Evolutionary conservation across 2,329 filamentous ascomycete genomes (phyloP).

Genomic region (Scorias spongiosa): DNA sequence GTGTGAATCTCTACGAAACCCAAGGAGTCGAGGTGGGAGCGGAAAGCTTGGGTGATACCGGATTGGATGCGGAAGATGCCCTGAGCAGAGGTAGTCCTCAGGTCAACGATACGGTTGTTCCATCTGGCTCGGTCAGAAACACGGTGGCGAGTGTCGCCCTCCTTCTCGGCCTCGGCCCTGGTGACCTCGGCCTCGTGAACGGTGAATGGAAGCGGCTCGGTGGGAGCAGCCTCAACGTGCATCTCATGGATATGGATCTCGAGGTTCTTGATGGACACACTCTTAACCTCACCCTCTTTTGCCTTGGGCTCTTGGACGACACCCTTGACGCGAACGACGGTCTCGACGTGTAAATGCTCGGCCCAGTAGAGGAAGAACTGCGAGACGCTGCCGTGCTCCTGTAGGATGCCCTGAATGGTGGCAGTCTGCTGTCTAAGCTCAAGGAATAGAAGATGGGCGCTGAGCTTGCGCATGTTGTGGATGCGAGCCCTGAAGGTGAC

Average conservation of each 20-base stretch:
- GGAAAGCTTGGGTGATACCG: conserved; percentile 65
- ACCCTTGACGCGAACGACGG: conserved; percentile 62
- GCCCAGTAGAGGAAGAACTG: conserved; percentile 75
- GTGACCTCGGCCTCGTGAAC: conserved; percentile 55
- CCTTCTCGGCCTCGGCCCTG: conserved; percentile 38
- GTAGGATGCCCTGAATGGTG: conserved; percentile 72
- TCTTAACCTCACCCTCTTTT: conserved; percentile 51
- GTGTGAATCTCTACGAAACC: conserved; percentile 90
- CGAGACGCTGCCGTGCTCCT: conserved; percentile 46
- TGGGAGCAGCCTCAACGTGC: conserved; percentile 46
- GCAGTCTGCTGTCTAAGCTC: conserved; percentile 71
- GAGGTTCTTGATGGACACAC: conserved; percentile 58
- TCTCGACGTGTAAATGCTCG: conserved; percentile 65
- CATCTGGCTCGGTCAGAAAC: conserved; percentile 61
- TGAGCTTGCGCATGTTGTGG: conserved; percentile 68
- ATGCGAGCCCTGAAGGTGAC: conserved; percentile 56
- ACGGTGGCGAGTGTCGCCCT: conserved; percentile 42
- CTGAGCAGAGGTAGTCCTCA: conserved; percentile 75
- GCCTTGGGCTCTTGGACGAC: conserved; percentile 55
- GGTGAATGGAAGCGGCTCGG: conserved; percentile 51
- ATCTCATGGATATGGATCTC: conserved; percentile 58
- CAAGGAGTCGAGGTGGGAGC: conserved; percentile 54
- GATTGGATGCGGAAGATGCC: conserved; percentile 79
- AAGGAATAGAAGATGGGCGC: conserved; percentile 68
- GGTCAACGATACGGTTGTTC: conserved; percentile 64